Evolutionary conservation across 1,284 basidiomycete species (phyloP).

Genomic region (Omphalotus olearius): DNA sequence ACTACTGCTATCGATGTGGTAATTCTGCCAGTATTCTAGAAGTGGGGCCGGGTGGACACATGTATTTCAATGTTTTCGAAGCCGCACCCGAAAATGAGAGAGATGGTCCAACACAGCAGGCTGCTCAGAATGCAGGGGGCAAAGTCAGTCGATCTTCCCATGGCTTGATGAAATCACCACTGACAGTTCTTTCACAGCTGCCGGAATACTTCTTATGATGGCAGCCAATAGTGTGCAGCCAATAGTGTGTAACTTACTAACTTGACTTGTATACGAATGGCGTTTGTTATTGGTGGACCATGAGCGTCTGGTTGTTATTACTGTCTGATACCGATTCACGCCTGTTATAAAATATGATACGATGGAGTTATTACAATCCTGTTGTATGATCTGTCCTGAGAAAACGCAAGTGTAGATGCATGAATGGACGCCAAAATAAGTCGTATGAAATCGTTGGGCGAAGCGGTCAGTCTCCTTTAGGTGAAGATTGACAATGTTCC

Average conservation of each 20-base stretch:
- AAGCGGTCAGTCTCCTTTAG: no score
- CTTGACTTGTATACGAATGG: background rate
- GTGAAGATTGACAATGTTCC: no score
- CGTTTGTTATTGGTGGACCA: background rate
- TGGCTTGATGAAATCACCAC: conserved; percentile 7
- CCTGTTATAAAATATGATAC: background rate
- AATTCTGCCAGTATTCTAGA: conserved; percentile 97
- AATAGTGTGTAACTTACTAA: background rate
- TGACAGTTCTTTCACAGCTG: conserved; percentile 34
- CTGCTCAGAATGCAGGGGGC: conserved; percentile 60
- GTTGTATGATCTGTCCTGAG: background rate
- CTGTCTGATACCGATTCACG: background rate
- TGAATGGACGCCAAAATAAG: background rate
- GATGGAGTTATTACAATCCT: background rate
- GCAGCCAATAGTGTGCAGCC: background rate
- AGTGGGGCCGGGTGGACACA: conserved; percentile 85
- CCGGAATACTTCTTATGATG: conserved; percentile 70
- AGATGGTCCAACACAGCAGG: conserved; percentile 75
- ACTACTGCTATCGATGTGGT: conserved; percentile 98
- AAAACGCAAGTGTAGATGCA: background rate
- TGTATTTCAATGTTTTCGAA: conserved; percentile 98
- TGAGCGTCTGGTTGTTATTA: background rate
- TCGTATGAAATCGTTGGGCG: background rate
- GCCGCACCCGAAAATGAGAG: conserved; percentile 98
- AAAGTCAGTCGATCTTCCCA: conserved; percentile 44